A percentile compares a stretch with the other conserved stretches of the same genome.
Evolutionary conservation across 371 early-diverging fungal species (phyloP).

Genomic region (Nematocida parisii): DNA sequence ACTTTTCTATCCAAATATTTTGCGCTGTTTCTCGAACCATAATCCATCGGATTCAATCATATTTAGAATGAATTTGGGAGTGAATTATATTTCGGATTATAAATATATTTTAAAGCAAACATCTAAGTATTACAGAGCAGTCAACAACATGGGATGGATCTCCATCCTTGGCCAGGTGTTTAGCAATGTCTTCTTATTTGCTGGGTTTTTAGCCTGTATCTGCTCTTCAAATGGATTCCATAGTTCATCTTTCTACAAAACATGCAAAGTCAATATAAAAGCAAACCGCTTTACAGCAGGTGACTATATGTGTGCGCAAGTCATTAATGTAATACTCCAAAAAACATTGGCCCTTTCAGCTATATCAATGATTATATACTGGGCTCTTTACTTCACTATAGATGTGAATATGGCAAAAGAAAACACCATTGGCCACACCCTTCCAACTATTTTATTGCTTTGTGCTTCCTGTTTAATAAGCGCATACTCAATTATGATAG

Average conservation of each 20-base stretch:
- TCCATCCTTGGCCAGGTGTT: not conserved
- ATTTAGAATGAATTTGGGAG: not conserved
- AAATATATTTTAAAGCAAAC: not conserved
- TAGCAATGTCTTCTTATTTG: not conserved
- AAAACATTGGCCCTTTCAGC: not conserved
- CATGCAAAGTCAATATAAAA: not conserved
- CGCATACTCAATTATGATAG: not conserved
- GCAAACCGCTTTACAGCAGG: not conserved
- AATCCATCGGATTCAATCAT: no score
- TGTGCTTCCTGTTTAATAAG: not conserved
- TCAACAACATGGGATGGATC: not conserved
- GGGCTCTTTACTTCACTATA: not conserved
- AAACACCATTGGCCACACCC: not conserved
- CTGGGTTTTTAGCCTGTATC: not conserved
- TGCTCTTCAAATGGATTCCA: not conserved
- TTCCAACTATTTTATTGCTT: not conserved
- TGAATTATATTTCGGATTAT: not conserved
- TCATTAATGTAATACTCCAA: not conserved
- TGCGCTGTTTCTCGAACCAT: no score
- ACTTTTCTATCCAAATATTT: not conserved
- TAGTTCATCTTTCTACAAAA: not conserved
- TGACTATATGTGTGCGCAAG: constrained; percentile 6
- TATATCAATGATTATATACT: not conserved
- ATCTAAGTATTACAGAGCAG: not conserved
- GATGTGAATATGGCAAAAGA: not conserved